Base-by-base conservation (phyloP, 306 rosid genomes). In the Glycine latifolia region DNA sequence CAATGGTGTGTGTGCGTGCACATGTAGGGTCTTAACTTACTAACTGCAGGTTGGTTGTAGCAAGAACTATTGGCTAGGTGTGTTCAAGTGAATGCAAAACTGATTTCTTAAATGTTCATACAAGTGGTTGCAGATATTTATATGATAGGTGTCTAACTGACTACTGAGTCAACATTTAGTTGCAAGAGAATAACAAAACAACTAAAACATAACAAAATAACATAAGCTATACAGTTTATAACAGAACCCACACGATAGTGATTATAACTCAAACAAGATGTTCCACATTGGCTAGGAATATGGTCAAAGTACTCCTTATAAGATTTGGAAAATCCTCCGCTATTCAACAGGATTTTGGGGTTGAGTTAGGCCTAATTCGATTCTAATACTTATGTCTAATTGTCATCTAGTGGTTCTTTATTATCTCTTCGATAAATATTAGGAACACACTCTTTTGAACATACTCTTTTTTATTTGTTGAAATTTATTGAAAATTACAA, bases 221-320 rank as follows among this genome's bases (percentile, higher is more conserved):
- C 9, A 54, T 0, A 58, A 58, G 17, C 35, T 58, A 58, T n/a
- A n/a, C 4, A 15, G 3, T 55, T 55, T 7, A 55, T 16, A 58
- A 16, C 9, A 14, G 4, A 55, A 16, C 1, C 62, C 8, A 54
- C 60, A 54, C 1, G 9, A n/a, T 5, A 14, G 0, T 54, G 20
- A 54, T 54, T n/a, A 54, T 54, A 54, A n/a, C 60, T 54, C 20
- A 54, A 54, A 56, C 62, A 15, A 54, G 17, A 56, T 56, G 62
- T 6, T 4, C 11, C 62, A 56, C 3, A 50, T 59, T 20, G 3
- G 13, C 7, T 59, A 35, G 46, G 9, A 11, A 62, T 10, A 62
- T 11, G 9, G 4, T 3, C 46, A 62, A 26, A 62, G 46, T 62
- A 35, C 15, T 62, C 44, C 5, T 3, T 31, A 62, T 33, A 33